These are phyloP conservation scores for Malus domestica DNA, from an alignment of 306 rosid species.

Conservation along the genomic window ASM211411v1 NC_041797.1:14498001-14498500, in stretches of 20 bases:
- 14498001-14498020: too few species aligned
- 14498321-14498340: conserved; percentile 51
- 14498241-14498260: conserved; percentile 21
- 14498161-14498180: conserved; percentile 46
- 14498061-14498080: too few species aligned
- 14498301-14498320: conserved; percentile 17
- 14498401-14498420: conserved; percentile 10
- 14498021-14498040: too few species aligned
- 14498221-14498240: conserved; percentile 69
- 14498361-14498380: conserved; percentile 49
- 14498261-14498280: conserved; percentile 11
- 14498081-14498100: too few species aligned
- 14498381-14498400: conserved; percentile 56
- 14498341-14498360: conserved; percentile 60
- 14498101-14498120: too few species aligned
- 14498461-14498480: too few species aligned
- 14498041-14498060: too few species aligned
- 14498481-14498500: too few species aligned
- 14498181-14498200: conserved; percentile 41
- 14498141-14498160: conserved; percentile 37
- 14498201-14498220: conserved; percentile 74
- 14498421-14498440: too few species aligned
- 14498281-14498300: conserved; percentile 10
- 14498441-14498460: too few species aligned
- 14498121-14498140: too few species aligned